Base-by-base conservation (phyloP, 2,329 filamentous ascomycete species). In the Colletotrichum kahawae region DNA sequence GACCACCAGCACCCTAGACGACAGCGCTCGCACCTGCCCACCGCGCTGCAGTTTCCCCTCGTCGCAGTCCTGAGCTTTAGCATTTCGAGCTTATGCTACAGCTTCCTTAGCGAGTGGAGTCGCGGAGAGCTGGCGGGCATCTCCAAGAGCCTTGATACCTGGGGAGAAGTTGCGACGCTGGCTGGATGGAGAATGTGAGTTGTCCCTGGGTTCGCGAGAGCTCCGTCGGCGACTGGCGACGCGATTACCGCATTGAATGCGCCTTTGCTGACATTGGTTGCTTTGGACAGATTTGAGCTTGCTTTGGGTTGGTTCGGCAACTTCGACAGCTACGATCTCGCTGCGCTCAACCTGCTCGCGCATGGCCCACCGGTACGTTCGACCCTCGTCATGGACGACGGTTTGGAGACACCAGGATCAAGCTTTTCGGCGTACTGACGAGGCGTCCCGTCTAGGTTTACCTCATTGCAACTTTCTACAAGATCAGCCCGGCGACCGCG, bases 401-500 rank as follows among this genome's bases (percentile, higher is more conserved):
- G 10, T 51, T 21, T 7, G 38, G 18, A 31, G 38, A 36, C 31
- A 21, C 7, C 33, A 34, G 29, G 33, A 18, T 29, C 69, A 33
- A 29, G 21, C 16, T 14, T 8, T 9, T 14, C 14, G n/a, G 14
- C 13, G 27, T 62, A n/a, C 71, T 76, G 60, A 76, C 14, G 27
- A 18, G 16, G 24, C 5, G 24, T 34, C 18, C 62, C 74, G 13
- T 54, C 43, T 78, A 93, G 91, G 91, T 94, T 77, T 94, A 94
- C 81, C 92, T 98, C 57, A 88, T 98, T 33, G 88, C 89, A 34
- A 92, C 92, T 67, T 98, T 97, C 87, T 98, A 97, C 89, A 85
- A 88, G 43, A 89, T 97, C 78, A 89, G 90, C 31, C 86, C 90
- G 31, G 83, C 87, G 68, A 93, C 93, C 0, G 88, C 93, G 24